Conservation (phyloP, 768 basidiomycete genomes). For the Mrakia frigida region DNA sequence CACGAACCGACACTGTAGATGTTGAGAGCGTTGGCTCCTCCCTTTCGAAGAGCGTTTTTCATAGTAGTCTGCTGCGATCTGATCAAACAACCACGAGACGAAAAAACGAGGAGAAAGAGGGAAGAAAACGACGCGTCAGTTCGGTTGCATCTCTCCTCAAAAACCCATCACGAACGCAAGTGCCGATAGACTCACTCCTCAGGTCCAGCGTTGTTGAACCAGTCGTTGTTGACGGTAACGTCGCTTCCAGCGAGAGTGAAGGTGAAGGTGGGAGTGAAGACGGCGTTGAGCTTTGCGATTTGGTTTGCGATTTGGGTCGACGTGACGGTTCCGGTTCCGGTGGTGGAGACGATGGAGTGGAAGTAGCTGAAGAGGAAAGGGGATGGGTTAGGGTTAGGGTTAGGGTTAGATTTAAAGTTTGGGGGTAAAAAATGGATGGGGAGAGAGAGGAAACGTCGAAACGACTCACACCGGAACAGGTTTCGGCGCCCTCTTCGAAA, state of each 20-base stretch:
- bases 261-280: neutral
- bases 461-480: neutral
- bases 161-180: too few relatives aligned
- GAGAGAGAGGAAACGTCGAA: neutral
- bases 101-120: too few relatives aligned
- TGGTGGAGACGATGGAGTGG: neutral
- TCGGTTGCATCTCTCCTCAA: too few relatives aligned
- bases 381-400: neutral
- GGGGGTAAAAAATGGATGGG: neutral
- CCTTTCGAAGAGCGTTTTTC: slow-evolving; percentile 51
- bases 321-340: slow-evolving; percentile 7
- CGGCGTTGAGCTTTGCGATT: neutral
- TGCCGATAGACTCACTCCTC: slow-evolving; percentile 40
- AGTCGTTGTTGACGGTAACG: slow-evolving; percentile 35
- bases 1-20: too few relatives aligned
- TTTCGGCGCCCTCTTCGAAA: neutral
- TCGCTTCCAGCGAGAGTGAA: slow-evolving; percentile 34
- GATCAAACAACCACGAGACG: too few relatives aligned
- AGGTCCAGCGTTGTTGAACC: slow-evolving; percentile 40
- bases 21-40: slow-evolving; percentile 42
- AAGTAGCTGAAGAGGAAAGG: neutral
- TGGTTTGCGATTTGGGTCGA: neutral
- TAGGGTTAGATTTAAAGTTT: neutral
- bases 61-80: slow-evolving; percentile 43
- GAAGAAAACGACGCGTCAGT: too few relatives aligned